These are phyloP conservation scores for Russula olivacea DNA, from an alignment of 768 basidiomycete genomes.

Conservation along the genomic window DNA sequence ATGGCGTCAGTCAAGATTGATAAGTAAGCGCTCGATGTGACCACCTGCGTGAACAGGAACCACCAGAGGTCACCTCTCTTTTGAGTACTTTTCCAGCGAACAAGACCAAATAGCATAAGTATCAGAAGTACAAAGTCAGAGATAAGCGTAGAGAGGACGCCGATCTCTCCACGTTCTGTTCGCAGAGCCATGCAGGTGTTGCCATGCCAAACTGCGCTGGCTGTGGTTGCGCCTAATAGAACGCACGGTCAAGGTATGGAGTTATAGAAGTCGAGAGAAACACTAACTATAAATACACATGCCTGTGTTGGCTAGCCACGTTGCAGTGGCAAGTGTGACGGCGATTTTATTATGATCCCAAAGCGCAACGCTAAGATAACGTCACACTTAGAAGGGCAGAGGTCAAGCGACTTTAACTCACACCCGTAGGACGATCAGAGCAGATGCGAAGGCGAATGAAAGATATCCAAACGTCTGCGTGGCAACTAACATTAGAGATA, in stretches of 20 bases:
- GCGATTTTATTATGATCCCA: slow-evolving; percentile 9
- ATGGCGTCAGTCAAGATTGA: background rate
- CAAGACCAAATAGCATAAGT: slow-evolving; percentile 17
- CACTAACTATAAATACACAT: background rate
- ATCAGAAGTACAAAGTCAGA: slow-evolving; percentile 14
- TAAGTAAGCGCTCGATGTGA: background rate
- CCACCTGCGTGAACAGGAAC: slow-evolving; percentile 12
- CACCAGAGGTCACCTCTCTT: slow-evolving; percentile 3
- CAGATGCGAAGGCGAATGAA: slow-evolving; percentile 15
- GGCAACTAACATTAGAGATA: background rate
- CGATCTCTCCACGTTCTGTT: background rate
- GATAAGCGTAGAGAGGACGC: slow-evolving; percentile 4
- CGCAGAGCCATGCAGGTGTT: background rate
- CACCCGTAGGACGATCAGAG: slow-evolving; percentile 18
- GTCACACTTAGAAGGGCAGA: background rate
- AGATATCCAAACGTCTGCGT: slow-evolving; percentile 9
- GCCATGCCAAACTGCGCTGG: background rate
- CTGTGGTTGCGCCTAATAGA: background rate
- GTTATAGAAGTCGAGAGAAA: background rate
- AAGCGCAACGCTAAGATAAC: background rate
- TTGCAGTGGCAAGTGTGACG: background rate
- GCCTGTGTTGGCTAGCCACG: background rate
- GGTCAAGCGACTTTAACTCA: background rate
- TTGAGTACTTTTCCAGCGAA: slow-evolving; percentile 5
- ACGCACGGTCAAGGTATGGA: background rate